Conservation (phyloP, 108 stramenopile species). For the Nannochloropsis salina region DNA sequence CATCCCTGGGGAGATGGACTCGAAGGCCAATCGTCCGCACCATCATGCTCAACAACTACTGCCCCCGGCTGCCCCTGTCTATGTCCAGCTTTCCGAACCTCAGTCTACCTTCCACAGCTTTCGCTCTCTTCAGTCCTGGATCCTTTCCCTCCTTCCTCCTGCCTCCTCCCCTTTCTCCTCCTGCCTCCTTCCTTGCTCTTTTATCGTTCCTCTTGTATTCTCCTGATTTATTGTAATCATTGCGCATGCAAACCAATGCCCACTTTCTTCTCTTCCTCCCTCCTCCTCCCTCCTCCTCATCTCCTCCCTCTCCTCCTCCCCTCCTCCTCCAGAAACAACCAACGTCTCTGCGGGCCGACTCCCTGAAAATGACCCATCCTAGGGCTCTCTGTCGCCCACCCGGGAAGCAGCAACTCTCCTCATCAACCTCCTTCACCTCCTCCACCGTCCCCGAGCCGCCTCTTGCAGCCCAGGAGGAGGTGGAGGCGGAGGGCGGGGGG, state of each 20-base stretch:
- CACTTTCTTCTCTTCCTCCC: too few relatives aligned
- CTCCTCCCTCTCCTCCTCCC: too few relatives aligned
- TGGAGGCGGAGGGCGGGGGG: background rate
- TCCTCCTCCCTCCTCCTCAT: too few relatives aligned
- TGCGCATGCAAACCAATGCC: too few relatives aligned
- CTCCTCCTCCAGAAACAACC: too few relatives aligned
- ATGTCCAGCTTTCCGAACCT: background rate
- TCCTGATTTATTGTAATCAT: too few relatives aligned
- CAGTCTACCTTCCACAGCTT: background rate
- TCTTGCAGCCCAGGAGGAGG: background rate
- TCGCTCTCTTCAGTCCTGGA: background rate
- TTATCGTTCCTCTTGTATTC: too few relatives aligned
- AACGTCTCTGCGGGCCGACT: background rate
- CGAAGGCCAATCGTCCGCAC: background rate
- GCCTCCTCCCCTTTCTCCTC: background rate
- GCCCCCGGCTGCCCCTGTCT: background rate
- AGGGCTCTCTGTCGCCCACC: background rate
- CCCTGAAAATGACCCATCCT: background rate
- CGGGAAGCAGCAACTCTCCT: background rate
- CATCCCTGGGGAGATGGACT: background rate
- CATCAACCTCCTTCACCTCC: constrained; percentile 2
- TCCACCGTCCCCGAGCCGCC: background rate
- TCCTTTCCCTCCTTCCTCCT: background rate
- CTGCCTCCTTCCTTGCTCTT: background rate
- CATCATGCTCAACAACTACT: background rate